Base-by-base conservation (phyloP, 352 stramenopile genomes). In the Phytopythium delawarense region DNA sequence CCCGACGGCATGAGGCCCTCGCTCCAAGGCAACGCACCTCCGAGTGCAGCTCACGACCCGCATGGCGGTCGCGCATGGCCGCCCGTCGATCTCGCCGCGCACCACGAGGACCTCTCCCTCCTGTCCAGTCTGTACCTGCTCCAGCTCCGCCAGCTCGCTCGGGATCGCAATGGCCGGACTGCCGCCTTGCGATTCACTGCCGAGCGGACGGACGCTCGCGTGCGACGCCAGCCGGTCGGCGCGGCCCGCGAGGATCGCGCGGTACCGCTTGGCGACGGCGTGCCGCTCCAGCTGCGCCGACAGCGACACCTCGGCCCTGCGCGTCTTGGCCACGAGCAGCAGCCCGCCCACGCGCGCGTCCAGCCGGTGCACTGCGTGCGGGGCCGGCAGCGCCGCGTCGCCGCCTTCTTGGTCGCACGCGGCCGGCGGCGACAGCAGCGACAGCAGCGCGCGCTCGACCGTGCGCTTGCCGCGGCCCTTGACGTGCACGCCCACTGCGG, bases 261-360 rank as follows among this genome's bases (percentile, higher is more conserved):
- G 67, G 40, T 89, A 89, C 20, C 73, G 74, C 59, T 87, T 89
- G 15, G 58, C 52, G 21, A 89, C 67, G 5, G 32, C 49, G 54
- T 84, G 80, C 1, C 55, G 57, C 50, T 86, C 78, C 39, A 89
- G 65, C 40, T 89, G 80, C 40, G 58, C 60, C 30, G 70, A 73
- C 49, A 89, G 62, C 30, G 52, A 15, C 20, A 82, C 65, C 59
- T 87, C 78, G 23, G 74, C 69, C 18, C 59, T 62, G 30, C 80
- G 78, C 15, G 67, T 82, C 61, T 87, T 89, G 16, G 80, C 78
- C 32, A 88, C 68, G n/a, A 87, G 65, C n/a, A 87, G 57, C 37
- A 89, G 30, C 7, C 80, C 80, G 35, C 78, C 78, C 9, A 89
- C 78, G 21, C 80, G 80, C 44, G 79, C 81, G 56, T 88, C 80